phyloP scores from a whole-genome alignment of 2,329 filamentous ascomycete genomes.

The Monilinia laxa region DNA sequence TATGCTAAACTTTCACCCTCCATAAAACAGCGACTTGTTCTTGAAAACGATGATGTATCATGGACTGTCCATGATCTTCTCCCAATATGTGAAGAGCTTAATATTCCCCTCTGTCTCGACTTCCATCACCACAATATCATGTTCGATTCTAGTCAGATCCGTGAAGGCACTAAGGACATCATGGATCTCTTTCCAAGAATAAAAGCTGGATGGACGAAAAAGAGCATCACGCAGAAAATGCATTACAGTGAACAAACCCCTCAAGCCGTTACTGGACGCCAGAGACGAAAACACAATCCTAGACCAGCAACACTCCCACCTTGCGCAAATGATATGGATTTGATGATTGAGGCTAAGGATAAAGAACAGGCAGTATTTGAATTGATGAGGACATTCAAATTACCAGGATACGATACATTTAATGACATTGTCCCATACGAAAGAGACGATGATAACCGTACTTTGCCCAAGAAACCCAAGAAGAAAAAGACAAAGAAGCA shows the following conservation, averaged over 20 bases:
- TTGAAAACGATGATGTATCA: slow-evolving; percentile 92
- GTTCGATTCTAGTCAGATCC: slow-evolving; percentile 69
- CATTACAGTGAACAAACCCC: slow-evolving; percentile 85
- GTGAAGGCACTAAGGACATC: slow-evolving; percentile 84
- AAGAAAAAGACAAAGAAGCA: slow-evolving; percentile 46
- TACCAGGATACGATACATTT: slow-evolving; percentile 75
- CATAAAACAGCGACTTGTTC: slow-evolving; percentile 76
- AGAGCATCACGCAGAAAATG: slow-evolving; percentile 90
- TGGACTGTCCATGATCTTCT: slow-evolving; percentile 92
- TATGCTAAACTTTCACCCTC: slow-evolving; percentile 58
- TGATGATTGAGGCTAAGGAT: slow-evolving; percentile 99
- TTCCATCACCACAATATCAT: slow-evolving; percentile 96
- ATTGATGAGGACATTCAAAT: slow-evolving; percentile 81
- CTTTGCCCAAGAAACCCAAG: slow-evolving; percentile 48
- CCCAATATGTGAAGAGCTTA: slow-evolving; percentile 87
- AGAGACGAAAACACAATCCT: slow-evolving; percentile 81
- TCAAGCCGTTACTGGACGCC: slow-evolving; percentile 71
- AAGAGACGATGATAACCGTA: slow-evolving; percentile 71
- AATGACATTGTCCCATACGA: slow-evolving; percentile 76
- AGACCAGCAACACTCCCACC: slow-evolving; percentile 79
- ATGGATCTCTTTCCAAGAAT: slow-evolving; percentile 74
- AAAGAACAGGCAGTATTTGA: slow-evolving; percentile 97
- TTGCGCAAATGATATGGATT: slow-evolving; percentile 78
- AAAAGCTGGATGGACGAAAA: slow-evolving; percentile 77
- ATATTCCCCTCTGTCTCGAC: slow-evolving; percentile 89